These are phyloP conservation scores for Strobilomyces confusus DNA, from an alignment of 768 basidiomycete genomes.

Conservation along the genomic window DNA sequence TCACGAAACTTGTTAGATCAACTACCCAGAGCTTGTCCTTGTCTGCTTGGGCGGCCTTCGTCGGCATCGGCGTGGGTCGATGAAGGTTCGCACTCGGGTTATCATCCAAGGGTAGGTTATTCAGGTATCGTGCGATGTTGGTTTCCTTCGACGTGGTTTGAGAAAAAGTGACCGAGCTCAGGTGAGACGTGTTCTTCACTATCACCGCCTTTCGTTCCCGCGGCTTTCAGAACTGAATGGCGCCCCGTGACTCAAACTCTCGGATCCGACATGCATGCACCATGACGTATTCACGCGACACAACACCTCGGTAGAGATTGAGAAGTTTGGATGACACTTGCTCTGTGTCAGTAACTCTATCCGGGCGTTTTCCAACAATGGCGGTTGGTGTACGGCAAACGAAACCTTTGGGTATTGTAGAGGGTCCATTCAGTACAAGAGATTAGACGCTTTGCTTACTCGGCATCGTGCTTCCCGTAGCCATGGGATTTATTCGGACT, in stretches of 20 bases:
- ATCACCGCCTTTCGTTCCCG: neutral
- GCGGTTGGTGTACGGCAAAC: neutral
- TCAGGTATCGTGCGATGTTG: neutral
- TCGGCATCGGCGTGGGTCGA: neutral
- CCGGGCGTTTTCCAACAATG: neutral
- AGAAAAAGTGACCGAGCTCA: neutral
- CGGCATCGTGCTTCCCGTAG: neutral
- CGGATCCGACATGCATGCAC: neutral
- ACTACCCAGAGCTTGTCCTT: neutral
- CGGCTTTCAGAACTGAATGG: neutral
- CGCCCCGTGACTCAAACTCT: neutral
- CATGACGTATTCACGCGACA: neutral
- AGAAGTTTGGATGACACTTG: neutral
- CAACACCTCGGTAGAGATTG: neutral
- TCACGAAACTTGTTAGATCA: neutral
- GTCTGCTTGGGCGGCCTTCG: neutral
- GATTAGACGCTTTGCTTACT: neutral
- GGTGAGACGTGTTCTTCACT: neutral
- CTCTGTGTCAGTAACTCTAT: neutral
- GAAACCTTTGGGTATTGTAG: neutral
- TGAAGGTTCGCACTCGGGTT: neutral
- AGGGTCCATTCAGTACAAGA: neutral
- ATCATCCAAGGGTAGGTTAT: neutral
- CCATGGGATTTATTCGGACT: neutral
- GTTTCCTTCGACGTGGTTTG: neutral